Evolutionary conservation across 1,139 yeast species (phyloP).

Genomic region (Pichia sp.): DNA sequence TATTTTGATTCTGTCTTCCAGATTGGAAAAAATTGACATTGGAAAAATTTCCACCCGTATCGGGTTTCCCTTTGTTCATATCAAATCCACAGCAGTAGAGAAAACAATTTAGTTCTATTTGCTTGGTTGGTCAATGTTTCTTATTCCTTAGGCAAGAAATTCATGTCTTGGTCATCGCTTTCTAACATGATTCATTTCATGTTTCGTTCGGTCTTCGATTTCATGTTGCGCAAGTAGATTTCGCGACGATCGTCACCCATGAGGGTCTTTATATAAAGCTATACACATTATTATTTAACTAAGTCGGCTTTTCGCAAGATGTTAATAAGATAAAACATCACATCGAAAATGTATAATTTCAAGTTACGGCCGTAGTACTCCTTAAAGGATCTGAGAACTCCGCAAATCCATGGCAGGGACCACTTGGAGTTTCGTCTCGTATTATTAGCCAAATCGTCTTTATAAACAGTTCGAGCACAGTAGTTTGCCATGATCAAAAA

Average conservation of each 20-base stretch:
- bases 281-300: not conserved
- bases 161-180: too few species aligned
- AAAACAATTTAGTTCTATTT: not conserved
- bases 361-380: slow-evolving; percentile 49
- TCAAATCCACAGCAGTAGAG: not conserved
- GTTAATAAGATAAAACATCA: slow-evolving; percentile 31
- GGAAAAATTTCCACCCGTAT: slow-evolving; percentile 17
- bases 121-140: not conserved
- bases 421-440: slow-evolving; percentile 34
- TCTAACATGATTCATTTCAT: not conserved
- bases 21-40: slow-evolving; percentile 16
- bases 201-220: not conserved
- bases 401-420: slow-evolving; percentile 39
- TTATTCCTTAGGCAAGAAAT: too few species aligned
- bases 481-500: slow-evolving; percentile 86
- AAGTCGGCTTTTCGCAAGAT: slow-evolving; percentile 4
- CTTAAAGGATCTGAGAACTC: slow-evolving; percentile 40
- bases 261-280: too few species aligned
- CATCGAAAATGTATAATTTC: slow-evolving; percentile 56
- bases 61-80: slow-evolving; percentile 6
- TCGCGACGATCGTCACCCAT: not conserved
- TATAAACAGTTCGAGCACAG: slow-evolving; percentile 76
- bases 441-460: slow-evolving; percentile 52
- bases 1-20: slow-evolving; percentile 5
- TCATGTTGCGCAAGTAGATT: not conserved